phyloP scores from a whole-genome alignment of 2,329 filamentous ascomycete genomes.

The Colletotrichum destructivum region DNA sequence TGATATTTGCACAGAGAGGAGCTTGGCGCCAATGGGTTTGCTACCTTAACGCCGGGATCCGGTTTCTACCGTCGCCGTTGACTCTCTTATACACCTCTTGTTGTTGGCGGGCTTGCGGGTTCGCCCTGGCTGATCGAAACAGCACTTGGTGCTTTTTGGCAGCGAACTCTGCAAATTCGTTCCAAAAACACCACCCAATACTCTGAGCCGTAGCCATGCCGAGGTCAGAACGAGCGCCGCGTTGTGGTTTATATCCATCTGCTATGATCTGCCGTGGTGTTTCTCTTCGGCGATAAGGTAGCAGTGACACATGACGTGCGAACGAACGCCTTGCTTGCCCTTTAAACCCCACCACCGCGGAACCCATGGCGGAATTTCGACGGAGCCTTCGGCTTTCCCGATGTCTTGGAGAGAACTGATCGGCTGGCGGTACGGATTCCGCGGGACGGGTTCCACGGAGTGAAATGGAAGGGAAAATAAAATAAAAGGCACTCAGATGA shows the following conservation, averaged over 20 bases:
- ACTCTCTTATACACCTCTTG: neutral
- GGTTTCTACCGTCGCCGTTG: neutral
- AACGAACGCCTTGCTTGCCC: neutral
- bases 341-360: neutral
- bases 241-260: neutral
- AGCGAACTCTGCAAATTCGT: neutral
- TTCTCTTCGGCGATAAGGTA: neutral
- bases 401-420: neutral
- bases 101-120: neutral
- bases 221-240: neutral
- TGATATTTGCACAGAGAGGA: neutral
- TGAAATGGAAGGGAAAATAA: too few species aligned
- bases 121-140: neutral
- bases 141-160: neutral
- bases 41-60: conserved; percentile 4
- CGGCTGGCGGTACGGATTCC: neutral
- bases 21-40: neutral
- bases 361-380: neutral
- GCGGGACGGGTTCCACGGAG: neutral
- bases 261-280: neutral
- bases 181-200: too few species aligned
- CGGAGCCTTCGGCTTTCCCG: neutral
- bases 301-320: neutral
- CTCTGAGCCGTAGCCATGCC: neutral
- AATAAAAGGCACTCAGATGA: neutral